phyloP scores from a whole-genome alignment of 2,329 filamentous ascomycete species.

The Neurospora sp. region DNA sequence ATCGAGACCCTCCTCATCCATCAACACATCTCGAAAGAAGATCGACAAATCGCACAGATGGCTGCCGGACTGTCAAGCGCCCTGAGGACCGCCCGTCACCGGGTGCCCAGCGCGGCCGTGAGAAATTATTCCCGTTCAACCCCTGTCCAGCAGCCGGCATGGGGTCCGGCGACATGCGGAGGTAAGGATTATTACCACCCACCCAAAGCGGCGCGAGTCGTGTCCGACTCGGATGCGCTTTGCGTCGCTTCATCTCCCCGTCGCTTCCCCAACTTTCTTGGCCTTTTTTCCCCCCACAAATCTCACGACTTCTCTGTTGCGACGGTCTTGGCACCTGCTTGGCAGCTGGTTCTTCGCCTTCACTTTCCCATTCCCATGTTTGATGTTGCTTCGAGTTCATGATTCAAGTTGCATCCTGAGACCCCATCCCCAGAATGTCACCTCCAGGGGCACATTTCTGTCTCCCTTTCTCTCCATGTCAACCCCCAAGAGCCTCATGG shows the following conservation, averaged over 20 bases:
- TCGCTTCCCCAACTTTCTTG: background rate
- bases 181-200: background rate
- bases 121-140: constrained; percentile 1
- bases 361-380: background rate
- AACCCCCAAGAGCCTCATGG: background rate
- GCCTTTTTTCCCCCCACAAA: background rate
- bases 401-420: background rate
- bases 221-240: background rate
- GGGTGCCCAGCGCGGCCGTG: background rate
- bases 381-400: background rate
- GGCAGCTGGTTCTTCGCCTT: background rate
- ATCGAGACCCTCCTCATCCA: background rate
- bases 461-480: background rate
- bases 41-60: background rate
- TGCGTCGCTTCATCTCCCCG: background rate
- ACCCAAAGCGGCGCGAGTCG: background rate
- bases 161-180: background rate
- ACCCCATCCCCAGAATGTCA: background rate
- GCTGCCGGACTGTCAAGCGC: constrained; percentile 4
- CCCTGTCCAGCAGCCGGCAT: background rate
- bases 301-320: background rate
- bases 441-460: background rate
- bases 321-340: background rate
- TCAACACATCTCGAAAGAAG: background rate
- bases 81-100: constrained; percentile 1